These are phyloP conservation scores for Mycena belliarum DNA, from an alignment of 768 basidiomycete species.

Conservation along the genomic window DNA sequence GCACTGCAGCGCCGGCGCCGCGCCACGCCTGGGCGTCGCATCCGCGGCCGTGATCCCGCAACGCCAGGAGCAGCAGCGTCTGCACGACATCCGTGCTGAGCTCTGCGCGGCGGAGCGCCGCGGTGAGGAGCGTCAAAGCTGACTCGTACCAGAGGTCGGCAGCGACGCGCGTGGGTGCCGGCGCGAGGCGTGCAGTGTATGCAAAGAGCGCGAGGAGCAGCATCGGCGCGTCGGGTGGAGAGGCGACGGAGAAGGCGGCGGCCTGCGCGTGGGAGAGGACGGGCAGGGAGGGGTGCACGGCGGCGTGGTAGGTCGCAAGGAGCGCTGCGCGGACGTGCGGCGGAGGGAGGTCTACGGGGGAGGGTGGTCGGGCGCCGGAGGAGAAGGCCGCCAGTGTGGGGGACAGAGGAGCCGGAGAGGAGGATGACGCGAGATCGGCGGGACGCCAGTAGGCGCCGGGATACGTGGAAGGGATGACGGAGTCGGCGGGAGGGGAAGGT, in stretches of 20 bases:
- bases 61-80: slow-evolving; percentile 27
- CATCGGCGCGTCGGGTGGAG: slow-evolving; percentile 18
- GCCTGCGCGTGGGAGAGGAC: slow-evolving; percentile 22
- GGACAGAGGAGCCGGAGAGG: background rate
- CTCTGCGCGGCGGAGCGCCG: slow-evolving; percentile 7
- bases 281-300: slow-evolving; percentile 29
- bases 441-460: slow-evolving; percentile 14
- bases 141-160: slow-evolving; percentile 31
- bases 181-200: slow-evolving; percentile 27
- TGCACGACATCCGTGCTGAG: slow-evolving; percentile 24
- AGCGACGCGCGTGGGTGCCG: slow-evolving; percentile 23
- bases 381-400: slow-evolving; percentile 16
- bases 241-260: background rate
- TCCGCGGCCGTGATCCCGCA: slow-evolving; percentile 31
- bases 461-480: slow-evolving; percentile 1
- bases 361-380: background rate
- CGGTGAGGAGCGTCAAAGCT: background rate
- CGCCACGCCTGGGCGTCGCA: slow-evolving; percentile 31
- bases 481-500: slow-evolving; percentile 18
- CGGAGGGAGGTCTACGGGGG: slow-evolving; percentile 28
- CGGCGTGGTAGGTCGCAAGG: slow-evolving; percentile 27
- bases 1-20: slow-evolving; percentile 22
- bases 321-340: slow-evolving; percentile 26
- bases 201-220: slow-evolving; percentile 31
- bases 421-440: slow-evolving; percentile 7